These are phyloP conservation scores for Escallonia herrerae DNA, from an alignment of 129 eudicot genomes.

Conservation along the genomic window DNA sequence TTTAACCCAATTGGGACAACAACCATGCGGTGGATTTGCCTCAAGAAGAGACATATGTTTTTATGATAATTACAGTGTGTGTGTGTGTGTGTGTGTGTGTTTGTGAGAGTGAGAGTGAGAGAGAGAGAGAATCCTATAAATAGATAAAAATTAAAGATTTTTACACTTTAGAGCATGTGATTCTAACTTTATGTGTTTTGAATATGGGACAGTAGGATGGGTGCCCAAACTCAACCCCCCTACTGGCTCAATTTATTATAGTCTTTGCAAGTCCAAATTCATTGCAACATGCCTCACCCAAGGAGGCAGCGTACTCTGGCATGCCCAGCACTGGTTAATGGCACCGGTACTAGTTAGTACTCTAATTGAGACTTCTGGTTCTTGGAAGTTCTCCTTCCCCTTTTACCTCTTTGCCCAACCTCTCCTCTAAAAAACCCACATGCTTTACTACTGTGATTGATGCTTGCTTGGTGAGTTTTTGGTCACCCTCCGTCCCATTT, in stretches of 20 bases:
- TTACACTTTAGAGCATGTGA: slow-evolving; percentile 10
- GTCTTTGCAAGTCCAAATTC: not conserved
- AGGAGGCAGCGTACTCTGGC: slow-evolving; percentile 15
- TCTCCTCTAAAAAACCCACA: not conserved
- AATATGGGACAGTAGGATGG: not conserved
- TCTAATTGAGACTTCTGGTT: not conserved
- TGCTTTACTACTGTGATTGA: not conserved
- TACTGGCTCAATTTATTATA: not conserved
- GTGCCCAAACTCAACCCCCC: too few relatives aligned
- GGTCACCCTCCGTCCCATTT: too few relatives aligned
- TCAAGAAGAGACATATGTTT: too few relatives aligned
- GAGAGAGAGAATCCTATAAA: not conserved
- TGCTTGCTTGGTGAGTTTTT: not conserved
- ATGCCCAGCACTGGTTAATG: not conserved
- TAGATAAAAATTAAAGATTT: not conserved
- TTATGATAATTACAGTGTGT: too few relatives aligned
- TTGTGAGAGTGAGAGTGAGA: not conserved
- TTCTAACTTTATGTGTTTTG: not conserved
- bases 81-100: not conserved
- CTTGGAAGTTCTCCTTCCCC: not conserved
- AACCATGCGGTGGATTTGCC: too few relatives aligned
- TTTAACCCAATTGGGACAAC: too few relatives aligned
- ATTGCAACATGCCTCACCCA: slow-evolving; percentile 4
- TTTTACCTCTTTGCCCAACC: not conserved
- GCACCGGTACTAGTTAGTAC: too few relatives aligned